Evolutionary conservation across 2,329 filamentous ascomycete genomes (phyloP), one percentile per base, ranked within the genome.

Genomic region (Verticillium albo-atrum): DNA sequence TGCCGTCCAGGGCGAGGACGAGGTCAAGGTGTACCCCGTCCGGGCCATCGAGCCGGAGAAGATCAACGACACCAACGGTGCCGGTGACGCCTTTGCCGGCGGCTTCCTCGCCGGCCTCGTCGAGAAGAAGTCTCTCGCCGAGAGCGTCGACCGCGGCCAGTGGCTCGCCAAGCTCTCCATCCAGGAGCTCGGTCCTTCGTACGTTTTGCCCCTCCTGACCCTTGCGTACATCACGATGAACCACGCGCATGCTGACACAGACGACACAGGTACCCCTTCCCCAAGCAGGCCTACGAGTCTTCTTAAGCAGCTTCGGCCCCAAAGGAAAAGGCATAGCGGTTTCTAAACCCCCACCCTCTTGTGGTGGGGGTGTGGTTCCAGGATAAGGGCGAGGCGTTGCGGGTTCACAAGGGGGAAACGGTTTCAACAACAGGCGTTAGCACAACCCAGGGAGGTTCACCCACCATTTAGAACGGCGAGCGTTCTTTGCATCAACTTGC

Each of bases 61-160:
- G 78, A 98, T 99, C 78, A 90, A 90, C 76, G 95, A 99, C 79
- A 98, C 94, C 75, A 98, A 94, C 73, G 95, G 95, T 73, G 95
- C 95, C 63, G 95, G 92, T 74, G 95, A 99, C 74, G 94, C 95
- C 57, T 99, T 99, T 71, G 94, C 95, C 61, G 95, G 92, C 72
- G 95, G 95, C 64, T 92, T 99, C 78, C 82, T 91, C 59, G 95
- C 95, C 57, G 95, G 93, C 72, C 82, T 98, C 64, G 88, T 97
- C 63, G 83, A 94, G 76, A 92, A 90, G 75, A 91, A 95, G 81
- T 74, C 86, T 58, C 82, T 99, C 56, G 88, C 90, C 68, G 86
- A 88, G 66, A 84, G 84, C 70, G 84, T 99, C 68, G 90, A 97
- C 75, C 91, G 95, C 84, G 95, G 95, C 65, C 93, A 97, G 79